Base-by-base conservation (phyloP, 345 rosid genomes). In the Pistacia integerrima region DNA sequence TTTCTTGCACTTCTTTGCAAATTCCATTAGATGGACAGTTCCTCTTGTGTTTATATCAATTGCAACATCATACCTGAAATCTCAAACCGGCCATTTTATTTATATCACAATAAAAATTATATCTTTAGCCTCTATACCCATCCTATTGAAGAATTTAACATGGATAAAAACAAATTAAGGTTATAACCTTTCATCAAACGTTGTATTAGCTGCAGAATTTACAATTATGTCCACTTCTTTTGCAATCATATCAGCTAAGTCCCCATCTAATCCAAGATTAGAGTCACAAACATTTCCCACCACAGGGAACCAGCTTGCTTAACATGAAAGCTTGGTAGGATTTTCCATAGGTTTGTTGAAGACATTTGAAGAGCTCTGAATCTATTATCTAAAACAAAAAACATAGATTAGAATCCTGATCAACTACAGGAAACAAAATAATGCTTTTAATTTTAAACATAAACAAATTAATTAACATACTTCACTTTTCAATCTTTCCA, bases 251-350 rank as follows among this genome's bases (percentile, higher is more conserved):
- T 89, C 85, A n/a, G 85, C 86, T 74, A 81, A 78, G 58, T 90
- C 97, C 68, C 75, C 91, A 51, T 88, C 88, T 72, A 93, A 75
- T 28, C 99, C 99, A 48, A 93, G 87, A 76, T 91, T 75, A 44
- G 87, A 77, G 30, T 90, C 84, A 56, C 92, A 91, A 17, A 96
- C 81, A 80, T 93, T 84, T 76, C 99, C 97, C 0, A 83, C 87
- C 71, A 90, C 94, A 63, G 99, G 99, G 99, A 20, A 92, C 86
- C 64, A 95, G 88, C 83, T 95, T 95, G 84, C 86, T 85, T 75
- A 89, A 70, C 93, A 92, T 87, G 88, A 95, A 92, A 74, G 90
- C 78, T 74, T 88, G 81, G 76, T 86, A 96, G 33, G 98, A 90
- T 83, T 86, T 80, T 75, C 98, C 98, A 68, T 93, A 84, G 61